Evolutionary conservation across 2,329 filamentous ascomycete species (phyloP).

Genomic region (Trichoderma asperellum): DNA sequence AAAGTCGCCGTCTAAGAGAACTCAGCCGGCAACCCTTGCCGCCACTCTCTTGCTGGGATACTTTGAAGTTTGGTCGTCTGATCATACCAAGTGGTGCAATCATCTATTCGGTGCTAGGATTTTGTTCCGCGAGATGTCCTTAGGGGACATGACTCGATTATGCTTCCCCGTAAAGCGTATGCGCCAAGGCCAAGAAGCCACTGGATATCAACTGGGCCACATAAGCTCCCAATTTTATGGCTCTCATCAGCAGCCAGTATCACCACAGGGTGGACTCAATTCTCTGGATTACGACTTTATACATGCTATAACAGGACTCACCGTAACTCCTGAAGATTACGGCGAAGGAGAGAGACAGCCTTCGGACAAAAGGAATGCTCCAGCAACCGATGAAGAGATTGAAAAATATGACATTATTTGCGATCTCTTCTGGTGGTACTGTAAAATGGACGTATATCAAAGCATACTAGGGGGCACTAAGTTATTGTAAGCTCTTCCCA

Average conservation of each 20-base stretch:
- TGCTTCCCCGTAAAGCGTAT: constrained; percentile 66
- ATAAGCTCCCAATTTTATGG: constrained; percentile 18
- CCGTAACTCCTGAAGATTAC: constrained; percentile 45
- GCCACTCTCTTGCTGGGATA: constrained; percentile 85
- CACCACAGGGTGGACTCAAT: constrained; percentile 26
- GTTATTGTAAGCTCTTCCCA: constrained; percentile 69
- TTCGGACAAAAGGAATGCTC: constrained; percentile 33
- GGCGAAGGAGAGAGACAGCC: constrained; percentile 41
- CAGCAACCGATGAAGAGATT: constrained; percentile 64
- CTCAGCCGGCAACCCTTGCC: constrained; percentile 81
- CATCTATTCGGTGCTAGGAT: constrained; percentile 85
- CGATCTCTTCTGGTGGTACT: constrained; percentile 95
- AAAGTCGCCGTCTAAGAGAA: constrained; percentile 67
- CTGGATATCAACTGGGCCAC: constrained; percentile 7
- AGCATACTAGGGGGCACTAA: constrained; percentile 84
- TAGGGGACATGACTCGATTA: constrained; percentile 70
- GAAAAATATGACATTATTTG: constrained; percentile 79
- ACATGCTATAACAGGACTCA: constrained; percentile 46
- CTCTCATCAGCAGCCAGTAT: constrained; percentile 36
- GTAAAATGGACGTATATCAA: constrained; percentile 91
- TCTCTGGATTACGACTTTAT: constrained; percentile 50
- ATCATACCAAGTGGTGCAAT: constrained; percentile 94
- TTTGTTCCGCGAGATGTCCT: constrained; percentile 81
- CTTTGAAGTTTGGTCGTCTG: constrained; percentile 92
- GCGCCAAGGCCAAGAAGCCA: constrained; percentile 33